phyloP scores from a whole-genome alignment of 164 flowering plant genomes.

The Liquidambar formosana region DNA sequence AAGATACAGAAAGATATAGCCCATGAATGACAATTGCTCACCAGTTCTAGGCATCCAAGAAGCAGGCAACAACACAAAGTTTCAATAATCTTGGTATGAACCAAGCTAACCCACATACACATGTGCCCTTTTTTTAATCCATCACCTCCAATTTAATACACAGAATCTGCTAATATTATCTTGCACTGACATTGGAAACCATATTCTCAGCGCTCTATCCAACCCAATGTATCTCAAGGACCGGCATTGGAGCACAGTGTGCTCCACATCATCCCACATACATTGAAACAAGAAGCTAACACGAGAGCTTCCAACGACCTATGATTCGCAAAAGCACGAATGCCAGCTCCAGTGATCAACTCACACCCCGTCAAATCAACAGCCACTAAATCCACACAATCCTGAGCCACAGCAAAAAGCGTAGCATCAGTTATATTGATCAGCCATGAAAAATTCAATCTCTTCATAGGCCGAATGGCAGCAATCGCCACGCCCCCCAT shows the following conservation, averaged over 20 bases:
- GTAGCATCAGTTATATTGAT: conserved; percentile 11
- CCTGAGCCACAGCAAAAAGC: conserved; percentile 4
- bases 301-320: conserved; percentile 10
- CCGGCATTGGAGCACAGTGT: background rate
- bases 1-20: too few species aligned
- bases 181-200: conserved; percentile 1
- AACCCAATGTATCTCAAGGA: conserved; percentile 4
- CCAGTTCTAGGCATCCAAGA: too few species aligned
- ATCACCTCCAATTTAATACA: conserved; percentile 6
- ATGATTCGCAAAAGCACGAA: conserved; percentile 7
- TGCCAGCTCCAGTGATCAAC: conserved; percentile 9
- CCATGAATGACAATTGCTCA: too few species aligned
- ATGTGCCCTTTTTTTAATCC: too few species aligned
- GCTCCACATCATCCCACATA: conserved; percentile 6
- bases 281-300: conserved; percentile 15
- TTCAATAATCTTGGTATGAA: too few species aligned
- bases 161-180: conserved; percentile 1
- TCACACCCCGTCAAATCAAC: conserved; percentile 19
- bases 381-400: background rate
- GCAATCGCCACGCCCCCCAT: conserved; percentile 5
- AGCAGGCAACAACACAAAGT: too few species aligned
- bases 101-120: too few species aligned
- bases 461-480: conserved; percentile 1
- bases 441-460: conserved; percentile 15
- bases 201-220: conserved; percentile 12